Base-by-base conservation (phyloP, 163 green algal genomes). In the Chloromonas sp. region DNA sequence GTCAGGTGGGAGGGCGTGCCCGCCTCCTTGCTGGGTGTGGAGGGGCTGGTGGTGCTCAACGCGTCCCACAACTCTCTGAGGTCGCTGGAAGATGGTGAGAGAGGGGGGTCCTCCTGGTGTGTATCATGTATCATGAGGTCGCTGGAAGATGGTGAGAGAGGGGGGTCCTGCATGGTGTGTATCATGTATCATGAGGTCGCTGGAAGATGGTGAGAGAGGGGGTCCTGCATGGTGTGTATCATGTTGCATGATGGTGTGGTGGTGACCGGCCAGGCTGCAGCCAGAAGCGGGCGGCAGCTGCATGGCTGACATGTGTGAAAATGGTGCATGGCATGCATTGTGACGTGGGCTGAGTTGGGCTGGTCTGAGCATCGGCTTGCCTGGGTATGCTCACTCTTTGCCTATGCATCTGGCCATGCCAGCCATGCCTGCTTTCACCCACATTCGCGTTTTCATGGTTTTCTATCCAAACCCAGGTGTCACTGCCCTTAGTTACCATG, bases 21-120 rank as follows among this genome's bases (percentile, higher is more conserved):
- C 1, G 78, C 81, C 0, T 66, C 71, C n/a, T 78, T 92, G 15
- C 77, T 92, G 78, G 79, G 76, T 58, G 83, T 89, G 5, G 59
- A 61, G 59, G 83, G 85, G 0, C 84, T 92, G 58, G 89, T 89
- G 81, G 87, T 92, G 82, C 87, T 92, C 78, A 92, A 91, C 81
- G 89, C 87, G 58, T 82, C 71, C 0, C 81, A 88, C 85, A 92
- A 92, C 83, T 58, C 82, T 36, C 87, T 91, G 61, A 78, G 81
- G 58, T 60, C 58, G n/a, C 76, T 90, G 61, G 84, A 82, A 13
- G 87, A 88, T 57, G 79, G 59, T 71, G 79, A 36, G 36, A 11
- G 8, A 8, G 8, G 8, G 66, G 8, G 8, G 8, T 76, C 66
- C 66, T 76, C 8, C 8, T 8, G 8, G 66, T 76, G 66, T 76